A percentile compares a stretch with the other conserved stretches of the same genome.
Evolutionary conservation across 768 basidiomycete genomes (phyloP).

Genomic region (Flagelloscypha sp.): DNA sequence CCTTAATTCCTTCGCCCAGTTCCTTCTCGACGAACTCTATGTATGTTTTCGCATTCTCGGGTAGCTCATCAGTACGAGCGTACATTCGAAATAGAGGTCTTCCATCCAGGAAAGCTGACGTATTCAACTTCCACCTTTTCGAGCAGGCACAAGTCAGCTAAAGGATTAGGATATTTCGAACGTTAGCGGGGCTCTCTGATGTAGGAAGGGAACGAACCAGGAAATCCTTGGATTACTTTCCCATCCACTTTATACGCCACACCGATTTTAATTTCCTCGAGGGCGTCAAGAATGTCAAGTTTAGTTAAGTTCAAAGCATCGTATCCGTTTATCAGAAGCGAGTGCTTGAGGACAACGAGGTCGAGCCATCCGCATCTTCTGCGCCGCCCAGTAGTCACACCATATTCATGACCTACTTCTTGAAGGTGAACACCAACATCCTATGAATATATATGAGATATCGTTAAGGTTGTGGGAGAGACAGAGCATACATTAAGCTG

Average conservation of each 20-base stretch:
- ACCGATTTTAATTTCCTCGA: conserved; percentile 83
- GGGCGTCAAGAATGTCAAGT: conserved; percentile 81
- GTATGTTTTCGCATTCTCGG: conserved; percentile 79
- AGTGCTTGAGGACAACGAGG: conserved; percentile 89
- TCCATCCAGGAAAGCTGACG: conserved; percentile 88
- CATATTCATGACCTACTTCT: conserved; percentile 89
- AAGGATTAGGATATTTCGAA: conserved; percentile 2
- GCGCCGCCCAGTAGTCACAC: conserved; percentile 86
- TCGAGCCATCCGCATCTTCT: conserved; percentile 98
- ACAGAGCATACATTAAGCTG: conserved; percentile 65
- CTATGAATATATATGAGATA: conserved; percentile 27
- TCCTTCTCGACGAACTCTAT: conserved; percentile 78
- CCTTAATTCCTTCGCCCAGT: conserved; percentile 56
- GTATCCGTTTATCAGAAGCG: conserved; percentile 92
- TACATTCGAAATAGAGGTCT: conserved; percentile 58
- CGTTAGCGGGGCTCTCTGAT: too few species aligned
- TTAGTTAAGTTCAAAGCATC: conserved; percentile 92
- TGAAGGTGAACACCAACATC: conserved; percentile 80
- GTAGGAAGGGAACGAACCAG: conserved; percentile 54
- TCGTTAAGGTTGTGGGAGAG: background rate
- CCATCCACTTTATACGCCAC: conserved; percentile 75
- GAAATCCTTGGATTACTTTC: conserved; percentile 75
- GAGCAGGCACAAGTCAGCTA: conserved; percentile 81
- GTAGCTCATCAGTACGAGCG: conserved; percentile 67
- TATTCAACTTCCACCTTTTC: conserved; percentile 79